phyloP scores from a whole-genome alignment of 345 rosid genomes.

The Pugionium dolabratum region DNA sequence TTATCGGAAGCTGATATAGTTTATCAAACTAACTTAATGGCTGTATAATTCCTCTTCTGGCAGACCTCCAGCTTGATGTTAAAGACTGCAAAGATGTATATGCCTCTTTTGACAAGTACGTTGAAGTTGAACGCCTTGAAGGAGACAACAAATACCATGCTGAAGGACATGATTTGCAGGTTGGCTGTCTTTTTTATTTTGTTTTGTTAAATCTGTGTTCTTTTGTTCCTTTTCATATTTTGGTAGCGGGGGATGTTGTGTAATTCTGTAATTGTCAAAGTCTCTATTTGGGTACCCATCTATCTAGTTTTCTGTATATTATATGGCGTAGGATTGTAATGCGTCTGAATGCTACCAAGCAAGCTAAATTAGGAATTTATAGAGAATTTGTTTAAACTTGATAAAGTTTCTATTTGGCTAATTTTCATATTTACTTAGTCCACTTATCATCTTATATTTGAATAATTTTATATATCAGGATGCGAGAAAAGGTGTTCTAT shows the following conservation, averaged over 20 bases:
- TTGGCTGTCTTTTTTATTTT: slow-evolving; percentile 36
- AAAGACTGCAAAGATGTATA: slow-evolving; percentile 97
- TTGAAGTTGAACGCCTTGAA: slow-evolving; percentile 98
- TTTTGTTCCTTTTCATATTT: slow-evolving; percentile 19
- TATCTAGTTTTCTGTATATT: slow-evolving; percentile 10
- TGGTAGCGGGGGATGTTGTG: slow-evolving; percentile 10
- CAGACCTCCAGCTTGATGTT: slow-evolving; percentile 99
- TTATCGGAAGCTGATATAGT: slow-evolving; percentile 16
- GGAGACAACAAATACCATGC: slow-evolving; percentile 99
- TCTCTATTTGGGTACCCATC: slow-evolving; percentile 11
- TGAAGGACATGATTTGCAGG: slow-evolving; percentile 94
- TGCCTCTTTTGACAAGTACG: slow-evolving; percentile 97
- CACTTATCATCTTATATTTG: slow-evolving; percentile 10
- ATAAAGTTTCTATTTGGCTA: not conserved
- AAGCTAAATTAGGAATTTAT: slow-evolving; percentile 20
- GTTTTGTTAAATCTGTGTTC: slow-evolving; percentile 25
- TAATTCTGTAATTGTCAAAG: not conserved
- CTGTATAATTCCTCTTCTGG: slow-evolving; percentile 31
- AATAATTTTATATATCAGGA: slow-evolving; percentile 53
- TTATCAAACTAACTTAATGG: slow-evolving; percentile 22
- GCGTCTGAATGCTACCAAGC: slow-evolving; percentile 12
- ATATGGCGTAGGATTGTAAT: not conserved
- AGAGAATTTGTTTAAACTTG: not conserved
- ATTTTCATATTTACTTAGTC: not conserved
- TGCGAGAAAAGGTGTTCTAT: slow-evolving; percentile 93